Percentiles rank a stretch among this genome's conserved stretches.
Conservation (phyloP, 2,329 filamentous ascomycete genomes). For the Pseudogymnoascus sp. region DNA sequence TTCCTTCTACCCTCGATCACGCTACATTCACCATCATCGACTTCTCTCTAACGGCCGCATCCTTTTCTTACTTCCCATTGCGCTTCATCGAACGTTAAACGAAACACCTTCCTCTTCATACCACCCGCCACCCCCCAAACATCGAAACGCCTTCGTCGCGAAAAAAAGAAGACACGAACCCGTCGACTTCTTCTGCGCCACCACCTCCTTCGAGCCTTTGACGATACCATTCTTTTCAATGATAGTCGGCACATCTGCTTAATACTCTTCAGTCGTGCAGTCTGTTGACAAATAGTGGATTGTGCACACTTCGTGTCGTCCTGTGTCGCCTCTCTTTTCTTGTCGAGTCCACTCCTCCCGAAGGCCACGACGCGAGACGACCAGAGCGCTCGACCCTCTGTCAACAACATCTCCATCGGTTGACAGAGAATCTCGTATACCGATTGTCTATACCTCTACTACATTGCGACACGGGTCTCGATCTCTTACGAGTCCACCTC, state of each 20-base stretch:
- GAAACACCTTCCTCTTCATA: neutral
- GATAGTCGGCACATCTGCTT: neutral
- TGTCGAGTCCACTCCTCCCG: slow-evolving; percentile 12
- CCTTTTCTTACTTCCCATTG: slow-evolving; percentile 12
- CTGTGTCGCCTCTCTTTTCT: slow-evolving; percentile 13
- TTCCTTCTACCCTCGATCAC: neutral
- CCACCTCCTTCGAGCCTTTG: slow-evolving; percentile 1
- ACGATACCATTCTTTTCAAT: slow-evolving; percentile 1
- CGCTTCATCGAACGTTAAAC: neutral
- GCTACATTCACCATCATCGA: slow-evolving; percentile 11
- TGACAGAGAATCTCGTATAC: neutral
- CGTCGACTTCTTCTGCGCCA: neutral
- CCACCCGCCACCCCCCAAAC: neutral
- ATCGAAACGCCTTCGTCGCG: neutral
- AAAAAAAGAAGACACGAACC: neutral
- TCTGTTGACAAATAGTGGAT: neutral
- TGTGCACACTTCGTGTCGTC: slow-evolving; percentile 5
- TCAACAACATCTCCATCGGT: neutral
- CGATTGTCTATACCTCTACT: neutral
- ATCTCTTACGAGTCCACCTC: slow-evolving; percentile 15
- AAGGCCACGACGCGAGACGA: slow-evolving; percentile 14
- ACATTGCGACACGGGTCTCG: slow-evolving; percentile 1
- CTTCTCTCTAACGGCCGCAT: slow-evolving; percentile 8
- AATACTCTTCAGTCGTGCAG: neutral
- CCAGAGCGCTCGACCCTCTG: slow-evolving; percentile 18